Base-by-base conservation (phyloP, 805 yeast genomes). In the Candida caryicola region DNA sequence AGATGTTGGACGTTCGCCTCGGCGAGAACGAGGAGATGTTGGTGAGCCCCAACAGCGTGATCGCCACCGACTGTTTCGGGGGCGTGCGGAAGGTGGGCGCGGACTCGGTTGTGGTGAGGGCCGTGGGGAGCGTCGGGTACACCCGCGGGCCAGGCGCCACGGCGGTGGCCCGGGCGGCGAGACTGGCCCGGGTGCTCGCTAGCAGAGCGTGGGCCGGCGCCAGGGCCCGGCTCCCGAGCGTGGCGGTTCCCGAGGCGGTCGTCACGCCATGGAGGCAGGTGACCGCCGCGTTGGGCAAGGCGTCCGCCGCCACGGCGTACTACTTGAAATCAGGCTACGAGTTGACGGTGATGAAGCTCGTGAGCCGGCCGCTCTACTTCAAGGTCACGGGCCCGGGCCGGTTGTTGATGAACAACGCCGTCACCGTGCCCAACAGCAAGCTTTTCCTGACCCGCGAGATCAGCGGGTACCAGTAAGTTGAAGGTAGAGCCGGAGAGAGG, bases 11-110 rank as follows among this genome's bases (percentile, higher is more conserved):
- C 18, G 43, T 73, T 4, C 50, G 55, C 5, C 40, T 74, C 23
- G 43, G 38, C 2, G 51, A 55, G n/a, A 55, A 52, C 14, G 80
- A 74, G 47, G 47, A 57, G 12, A 46, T 74, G 9, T 51, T 58
- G 27, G 54, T 73, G 4, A 64, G 58, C 37, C 71, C 77, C 5
- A 54, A 57, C 16, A 51, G 67, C 15, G 49, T 74, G 23, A 50
- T 74, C 3, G 79, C 74, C 13, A 39, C 46, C 10, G 25, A 21
- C 10, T 21, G 25, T 21, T 21, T 21, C 10, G 25, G 10, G 9
- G 25, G 25, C 7, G 10, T 21, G 10, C 7, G 25, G 25, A 21
- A 21, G 25, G 16, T 33, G 17, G 35, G 17, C 4, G 10, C 6
- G 17, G 17, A 18, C 7, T 28, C 31, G 12, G 31, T 17, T 6